Percentiles rank a stretch among this genome's conserved stretches.
These are phyloP conservation scores for Phyllostachys edulis DNA, from an alignment of 176 grass and related monocot genomes.

Conservation along the genomic window DNA sequence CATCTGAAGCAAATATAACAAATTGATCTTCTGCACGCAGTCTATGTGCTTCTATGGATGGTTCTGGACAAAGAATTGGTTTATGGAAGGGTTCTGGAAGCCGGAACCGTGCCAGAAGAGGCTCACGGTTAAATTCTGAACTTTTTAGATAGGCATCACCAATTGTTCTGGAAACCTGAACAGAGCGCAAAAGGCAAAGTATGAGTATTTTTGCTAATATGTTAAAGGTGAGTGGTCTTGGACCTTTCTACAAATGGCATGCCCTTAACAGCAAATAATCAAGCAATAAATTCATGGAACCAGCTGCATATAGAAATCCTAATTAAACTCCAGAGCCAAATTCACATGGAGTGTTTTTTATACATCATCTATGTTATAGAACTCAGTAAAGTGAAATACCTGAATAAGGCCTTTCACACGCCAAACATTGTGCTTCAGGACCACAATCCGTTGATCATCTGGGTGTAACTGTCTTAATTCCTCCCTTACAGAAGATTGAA, in stretches of 20 bases:
- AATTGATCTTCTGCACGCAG: slow-evolving; percentile 49
- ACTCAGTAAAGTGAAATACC: slow-evolving; percentile 29
- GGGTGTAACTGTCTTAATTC: slow-evolving; percentile 57
- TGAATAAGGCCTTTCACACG: slow-evolving; percentile 80
- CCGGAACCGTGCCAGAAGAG: slow-evolving; percentile 34
- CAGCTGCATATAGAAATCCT: background rate
- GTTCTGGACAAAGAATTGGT: slow-evolving; percentile 53
- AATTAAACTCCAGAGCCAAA: background rate
- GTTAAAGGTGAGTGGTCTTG: background rate
- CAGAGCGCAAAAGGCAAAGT: background rate
- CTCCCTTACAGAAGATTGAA: slow-evolving; percentile 38
- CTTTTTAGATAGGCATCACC: slow-evolving; percentile 54
- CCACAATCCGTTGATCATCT: slow-evolving; percentile 56
- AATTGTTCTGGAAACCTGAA: slow-evolving; percentile 55
- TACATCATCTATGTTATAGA: background rate
- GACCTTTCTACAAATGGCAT: background rate
- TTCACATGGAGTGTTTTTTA: background rate
- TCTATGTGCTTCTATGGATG: slow-evolving; percentile 35
- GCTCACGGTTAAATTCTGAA: slow-evolving; percentile 50
- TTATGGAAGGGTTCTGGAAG: slow-evolving; percentile 37
- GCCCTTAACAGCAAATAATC: background rate
- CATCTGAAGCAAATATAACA: slow-evolving; percentile 63
- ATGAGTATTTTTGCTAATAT: slow-evolving; percentile 11
- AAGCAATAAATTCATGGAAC: background rate
- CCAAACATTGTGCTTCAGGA: slow-evolving; percentile 79